Evolutionary conservation across 2,329 filamentous ascomycete genomes (phyloP), one percentile per base, ranked within the genome.

Genomic region (Epichloe gansuensis): DNA sequence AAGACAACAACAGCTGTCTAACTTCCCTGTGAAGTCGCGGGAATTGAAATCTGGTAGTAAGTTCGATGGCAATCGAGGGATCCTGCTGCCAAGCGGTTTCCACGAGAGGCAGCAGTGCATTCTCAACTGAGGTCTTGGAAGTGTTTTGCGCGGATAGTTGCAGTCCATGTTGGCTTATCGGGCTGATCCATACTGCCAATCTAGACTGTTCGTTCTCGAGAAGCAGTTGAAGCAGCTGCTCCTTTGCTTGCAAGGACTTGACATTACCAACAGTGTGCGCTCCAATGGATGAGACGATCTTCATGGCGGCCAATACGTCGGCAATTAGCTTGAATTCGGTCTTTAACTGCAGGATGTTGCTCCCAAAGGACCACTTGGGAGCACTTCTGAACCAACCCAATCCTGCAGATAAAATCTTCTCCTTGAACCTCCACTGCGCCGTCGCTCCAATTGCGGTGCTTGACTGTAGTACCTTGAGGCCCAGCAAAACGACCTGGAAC

Each of bases 331-430:
- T 85, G 37, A 89, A 81, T 69, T 99, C 93, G 0, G 94, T 91
- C 72, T 95, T 97, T 50, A 97, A 75, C 65, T 98, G 93, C 15
- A 98, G 72, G 48, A 88, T 80, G 64, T 96, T 98, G 61, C 91
- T 93, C 53, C 93, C 93, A 68, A 93, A 97, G 0, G 93, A 95
- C 91, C 93, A 98, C 59, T 83, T 81, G 13, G 91, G 88, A 5
- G 88, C 74, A 58, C 83, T 80, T 41, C 77, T 81, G 68, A 98
- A 99, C 94, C 94, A 98, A 56, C 79, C 82, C 35, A 99, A 73
- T 13, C 82, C 91, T 34, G 89, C 90, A 5, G 89, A 91, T 39
- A 99, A 68, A 50, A 95, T 84, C 58, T 88, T 83, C 63, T 97
- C 91, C 66, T 95, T 96, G 39, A 97, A 73, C 54, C 85, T 82